Conservation (phyloP, 139 green algal species). For the Picochlorum sp. region DNA sequence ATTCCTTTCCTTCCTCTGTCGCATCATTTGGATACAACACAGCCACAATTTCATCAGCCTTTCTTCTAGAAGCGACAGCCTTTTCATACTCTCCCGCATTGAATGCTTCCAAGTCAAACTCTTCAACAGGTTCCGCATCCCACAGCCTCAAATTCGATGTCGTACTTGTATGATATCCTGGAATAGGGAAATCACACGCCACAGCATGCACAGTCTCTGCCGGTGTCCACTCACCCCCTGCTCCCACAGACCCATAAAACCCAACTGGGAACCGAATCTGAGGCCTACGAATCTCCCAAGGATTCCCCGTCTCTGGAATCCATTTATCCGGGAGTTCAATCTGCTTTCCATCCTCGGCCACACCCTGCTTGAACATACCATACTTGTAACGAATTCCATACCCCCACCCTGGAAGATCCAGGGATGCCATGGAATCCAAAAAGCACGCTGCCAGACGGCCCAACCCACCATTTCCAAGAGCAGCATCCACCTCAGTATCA, state of each 20-base stretch:
- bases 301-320: slow-evolving; percentile 86
- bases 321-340: slow-evolving; percentile 90
- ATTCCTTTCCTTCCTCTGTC: slow-evolving; percentile 94
- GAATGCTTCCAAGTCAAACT: slow-evolving; percentile 90
- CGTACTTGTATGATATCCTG: slow-evolving; percentile 84
- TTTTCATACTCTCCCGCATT: slow-evolving; percentile 68
- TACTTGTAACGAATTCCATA: slow-evolving; percentile 99
- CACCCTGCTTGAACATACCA: slow-evolving; percentile 93
- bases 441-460: slow-evolving; percentile 96
- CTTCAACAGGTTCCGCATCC: slow-evolving; percentile 73
- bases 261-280: slow-evolving; percentile 53
- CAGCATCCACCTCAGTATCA: slow-evolving; percentile 71
- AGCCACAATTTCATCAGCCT: slow-evolving; percentile 84
- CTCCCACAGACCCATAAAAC: slow-evolving; percentile 62
- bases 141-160: slow-evolving; percentile 96
- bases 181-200: slow-evolving; percentile 95
- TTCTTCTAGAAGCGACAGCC: slow-evolving; percentile 70
- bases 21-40: slow-evolving; percentile 98
- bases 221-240: slow-evolving; percentile 49
- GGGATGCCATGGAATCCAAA: slow-evolving; percentile 94
- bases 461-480: slow-evolving; percentile 97
- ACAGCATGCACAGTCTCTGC: slow-evolving; percentile 68
- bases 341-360: slow-evolving; percentile 53
- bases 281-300: slow-evolving; percentile 71
- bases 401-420: slow-evolving; percentile 92